Evolutionary conservation across 2,329 filamentous ascomycete species (phyloP).

Genomic region (Aspergillus thermomutatus): DNA sequence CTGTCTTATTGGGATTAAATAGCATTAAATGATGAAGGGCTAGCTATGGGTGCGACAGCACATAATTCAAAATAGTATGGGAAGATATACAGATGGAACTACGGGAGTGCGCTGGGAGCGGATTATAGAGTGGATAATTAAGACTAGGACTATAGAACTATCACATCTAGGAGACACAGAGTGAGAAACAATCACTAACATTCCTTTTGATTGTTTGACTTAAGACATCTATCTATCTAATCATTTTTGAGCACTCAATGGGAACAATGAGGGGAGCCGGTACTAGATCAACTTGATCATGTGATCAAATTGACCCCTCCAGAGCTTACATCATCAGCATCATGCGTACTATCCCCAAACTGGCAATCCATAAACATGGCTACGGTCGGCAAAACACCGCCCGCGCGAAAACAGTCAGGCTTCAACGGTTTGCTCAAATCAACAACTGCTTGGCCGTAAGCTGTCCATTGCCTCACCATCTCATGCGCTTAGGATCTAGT

Average conservation of each 20-base stretch:
- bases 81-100: background rate
- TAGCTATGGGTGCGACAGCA: background rate
- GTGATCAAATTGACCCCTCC: constrained; percentile 9
- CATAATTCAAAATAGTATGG: background rate
- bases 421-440: constrained; percentile 11
- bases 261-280: background rate
- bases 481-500: constrained; percentile 29
- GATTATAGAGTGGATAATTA: background rate
- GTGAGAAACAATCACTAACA: background rate
- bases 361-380: constrained; percentile 35
- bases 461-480: constrained; percentile 12
- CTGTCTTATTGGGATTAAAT: background rate
- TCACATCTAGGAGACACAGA: background rate
- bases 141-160: background rate
- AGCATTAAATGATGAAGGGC: background rate
- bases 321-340: constrained; percentile 16
- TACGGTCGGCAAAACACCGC: constrained; percentile 24
- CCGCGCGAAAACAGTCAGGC: constrained; percentile 16
- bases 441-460: background rate
- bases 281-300: background rate
- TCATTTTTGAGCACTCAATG: background rate
- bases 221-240: too few species aligned
- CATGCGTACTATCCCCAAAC: constrained; percentile 23
- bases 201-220: background rate
- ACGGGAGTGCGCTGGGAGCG: too few species aligned